Percentiles rank a stretch among this genome's conserved stretches.
Evolutionary conservation across 2,329 filamentous ascomycete species (phyloP).

Genomic region (Myrmaecium sp.): DNA sequence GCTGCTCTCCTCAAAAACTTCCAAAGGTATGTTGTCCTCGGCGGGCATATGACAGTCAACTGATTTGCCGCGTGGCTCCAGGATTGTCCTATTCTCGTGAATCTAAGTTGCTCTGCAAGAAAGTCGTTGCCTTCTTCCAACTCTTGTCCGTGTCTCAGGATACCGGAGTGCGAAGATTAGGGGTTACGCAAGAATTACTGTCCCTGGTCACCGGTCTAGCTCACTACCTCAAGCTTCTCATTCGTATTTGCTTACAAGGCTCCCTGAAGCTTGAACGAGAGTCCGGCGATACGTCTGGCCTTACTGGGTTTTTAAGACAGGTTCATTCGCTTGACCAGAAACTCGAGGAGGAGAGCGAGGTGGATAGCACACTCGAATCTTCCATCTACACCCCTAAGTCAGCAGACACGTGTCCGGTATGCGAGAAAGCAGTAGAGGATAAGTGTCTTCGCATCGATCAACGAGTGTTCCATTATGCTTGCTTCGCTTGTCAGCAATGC

Average conservation of each 20-base stretch:
- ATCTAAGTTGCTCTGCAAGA: conserved; percentile 98
- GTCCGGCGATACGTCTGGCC: conserved; percentile 51
- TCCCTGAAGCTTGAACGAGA: conserved; percentile 83
- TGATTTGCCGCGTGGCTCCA: conserved; percentile 20
- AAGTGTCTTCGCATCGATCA: conserved; percentile 67
- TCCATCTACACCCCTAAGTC: conserved; percentile 26
- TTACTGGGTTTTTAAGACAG: conserved; percentile 71
- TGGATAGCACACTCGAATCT: conserved; percentile 24
- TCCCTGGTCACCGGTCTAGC: conserved; percentile 90
- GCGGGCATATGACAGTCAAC: conserved; percentile 7
- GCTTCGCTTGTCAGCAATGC: conserved; percentile 56
- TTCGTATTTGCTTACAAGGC: conserved; percentile 89
- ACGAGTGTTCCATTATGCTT: conserved; percentile 68
- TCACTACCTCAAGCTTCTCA: conserved; percentile 93
- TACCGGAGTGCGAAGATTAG: conserved; percentile 72
- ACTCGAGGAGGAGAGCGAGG: conserved; percentile 19
- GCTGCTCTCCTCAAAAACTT: conserved; percentile 48
- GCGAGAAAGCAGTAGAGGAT: conserved; percentile 81
- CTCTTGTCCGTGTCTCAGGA: conserved; percentile 90
- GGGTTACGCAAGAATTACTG: conserved; percentile 95
- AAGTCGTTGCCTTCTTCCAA: conserved; percentile 95
- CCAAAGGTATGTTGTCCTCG: conserved; percentile 47
- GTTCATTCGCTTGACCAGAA: conserved; percentile 59
- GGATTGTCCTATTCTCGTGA: conserved; percentile 84
- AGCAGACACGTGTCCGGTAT: conserved; percentile 63